Evolutionary conservation across 1,284 basidiomycete species (phyloP), one percentile per base, ranked within the genome.

Genomic region (Trichosporon faecale): DNA sequence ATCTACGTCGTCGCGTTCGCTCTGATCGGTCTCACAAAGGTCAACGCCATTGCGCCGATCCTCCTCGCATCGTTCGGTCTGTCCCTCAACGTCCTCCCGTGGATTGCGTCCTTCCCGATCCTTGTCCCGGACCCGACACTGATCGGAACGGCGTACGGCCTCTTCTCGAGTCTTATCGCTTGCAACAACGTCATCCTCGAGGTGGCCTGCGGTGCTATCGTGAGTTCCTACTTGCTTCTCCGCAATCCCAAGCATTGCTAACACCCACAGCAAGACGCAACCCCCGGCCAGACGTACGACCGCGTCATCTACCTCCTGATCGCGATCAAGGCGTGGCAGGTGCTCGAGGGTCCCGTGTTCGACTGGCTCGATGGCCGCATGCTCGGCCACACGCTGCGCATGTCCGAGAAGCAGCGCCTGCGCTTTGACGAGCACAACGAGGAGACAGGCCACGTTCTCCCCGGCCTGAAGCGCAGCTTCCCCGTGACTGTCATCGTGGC

Each of bases 361-460:
- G 70, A 76, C 55, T 40, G 49, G 14, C 68, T 78, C 63, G 74
- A 79, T 69, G 69, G 64, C 14, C 69, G 66, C 2, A 71, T 75
- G 64, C 75, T 78, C 63, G 76, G 74, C 31, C 75, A 76, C 60
- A 69, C 76, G 33, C 73, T 82, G 31, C 68, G 71, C 9, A 67
- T 71, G 31, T 74, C 57, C 27, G 81, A 83, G 69, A 78, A 74
- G 68, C 33, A 73, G 68, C 73, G 76, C n/a, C 61, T 77, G 5
- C 68, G 72, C 21, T 61, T 74, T 31, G 89, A 94, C 78, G 88
- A 93, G 78, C 86, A 88, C 52, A 9, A 55, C 12, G 29, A 64
- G 29, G 25, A 52, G 31, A 89, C 87, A 66, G 91, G 91, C 1
- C 88, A 91, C 76, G 85, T 92, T 9, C 85, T 94, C 6, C 57